Conservation (phyloP, 2,329 filamentous ascomycete species). For the Epichloe elymi region DNA sequence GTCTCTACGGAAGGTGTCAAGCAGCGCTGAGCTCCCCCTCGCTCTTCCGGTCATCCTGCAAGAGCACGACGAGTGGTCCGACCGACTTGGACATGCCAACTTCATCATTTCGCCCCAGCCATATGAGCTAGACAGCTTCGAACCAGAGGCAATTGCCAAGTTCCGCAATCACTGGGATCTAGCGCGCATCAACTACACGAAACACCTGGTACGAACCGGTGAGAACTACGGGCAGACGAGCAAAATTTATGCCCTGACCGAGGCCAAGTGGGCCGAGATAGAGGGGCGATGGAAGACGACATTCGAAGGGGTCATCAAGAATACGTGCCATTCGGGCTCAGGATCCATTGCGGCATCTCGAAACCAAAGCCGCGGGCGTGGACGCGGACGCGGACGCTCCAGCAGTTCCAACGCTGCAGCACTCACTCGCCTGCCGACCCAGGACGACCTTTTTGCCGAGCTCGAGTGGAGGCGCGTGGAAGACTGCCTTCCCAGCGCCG, state of each 20-base stretch:
- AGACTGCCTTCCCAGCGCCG: slow-evolving; percentile 46
- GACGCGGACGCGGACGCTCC: slow-evolving; percentile 24
- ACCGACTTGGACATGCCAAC: slow-evolving; percentile 80
- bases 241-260: slow-evolving; percentile 73
- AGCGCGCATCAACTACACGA: slow-evolving; percentile 75
- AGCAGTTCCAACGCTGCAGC: slow-evolving; percentile 29
- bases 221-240: slow-evolving; percentile 87
- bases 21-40: slow-evolving; percentile 43
- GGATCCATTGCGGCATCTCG: slow-evolving; percentile 17
- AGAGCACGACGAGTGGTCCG: slow-evolving; percentile 69
- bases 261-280: slow-evolving; percentile 77
- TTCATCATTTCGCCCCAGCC: slow-evolving; percentile 78
- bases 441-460: slow-evolving; percentile 27
- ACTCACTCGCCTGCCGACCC: slow-evolving; percentile 16
- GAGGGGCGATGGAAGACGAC: slow-evolving; percentile 61
- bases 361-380: slow-evolving; percentile 27
- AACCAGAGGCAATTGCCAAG: slow-evolving; percentile 43
- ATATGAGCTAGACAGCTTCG: slow-evolving; percentile 53
- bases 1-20: slow-evolving; percentile 53
- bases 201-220: slow-evolving; percentile 73
- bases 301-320: slow-evolving; percentile 50
- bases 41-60: slow-evolving; percentile 53
- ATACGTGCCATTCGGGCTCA: slow-evolving; percentile 24
- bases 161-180: slow-evolving; percentile 71
- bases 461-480: slow-evolving; percentile 34